Evolutionary conservation across 2,329 filamentous ascomycete species (phyloP), one percentile per base, ranked within the genome.

Genomic region (Corinectria fuckeliana): DNA sequence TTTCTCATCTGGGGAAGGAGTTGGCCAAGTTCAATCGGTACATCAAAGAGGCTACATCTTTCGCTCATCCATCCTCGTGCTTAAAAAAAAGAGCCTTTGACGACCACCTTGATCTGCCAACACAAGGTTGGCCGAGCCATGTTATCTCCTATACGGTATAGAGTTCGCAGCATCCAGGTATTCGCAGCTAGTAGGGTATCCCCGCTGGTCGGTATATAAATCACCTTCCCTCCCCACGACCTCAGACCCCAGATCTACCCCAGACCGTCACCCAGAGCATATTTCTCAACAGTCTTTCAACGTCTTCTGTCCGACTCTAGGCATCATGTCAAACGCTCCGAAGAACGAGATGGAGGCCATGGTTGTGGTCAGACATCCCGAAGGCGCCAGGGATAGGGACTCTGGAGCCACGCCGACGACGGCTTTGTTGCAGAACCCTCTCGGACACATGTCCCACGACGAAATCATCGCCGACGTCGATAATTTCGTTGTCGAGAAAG

Each of bases 401-500:
- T 14, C 30, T 25, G 32, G 50, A 11, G 4, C 36, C 26, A 50
- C 14, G 10, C 13, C 56, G 28, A 38, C 54, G 11, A 58, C 64
- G 6, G 41, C 66, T 14, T 23, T 63, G 8, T 45, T 63, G 6
- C 65, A 63, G n/a, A 69, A 71, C 26, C 67, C 67, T n/a, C 58
- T 69, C 13, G 51, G 59, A 10, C 48, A 63, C 44, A 52, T 68
- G 49, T 42, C 54, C 3, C 55, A 66, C 2, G 63, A 64, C 4
- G 56, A 68, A 7, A 56, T 69, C 14, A 39, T 68, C 11, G 50
- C 47, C 9, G 65, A 70, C 50, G 64, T 51, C 7, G 58, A 64
- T n/a, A 44, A 16, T 1, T 64, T 70, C 20, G 58, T 58, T n/a
- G 47, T 25, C 5, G 23, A 57, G 14, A 60, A 83, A 58, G 77